Conservation (phyloP, 2,329 filamentous ascomycete species). For the Penicillium paneum region DNA sequence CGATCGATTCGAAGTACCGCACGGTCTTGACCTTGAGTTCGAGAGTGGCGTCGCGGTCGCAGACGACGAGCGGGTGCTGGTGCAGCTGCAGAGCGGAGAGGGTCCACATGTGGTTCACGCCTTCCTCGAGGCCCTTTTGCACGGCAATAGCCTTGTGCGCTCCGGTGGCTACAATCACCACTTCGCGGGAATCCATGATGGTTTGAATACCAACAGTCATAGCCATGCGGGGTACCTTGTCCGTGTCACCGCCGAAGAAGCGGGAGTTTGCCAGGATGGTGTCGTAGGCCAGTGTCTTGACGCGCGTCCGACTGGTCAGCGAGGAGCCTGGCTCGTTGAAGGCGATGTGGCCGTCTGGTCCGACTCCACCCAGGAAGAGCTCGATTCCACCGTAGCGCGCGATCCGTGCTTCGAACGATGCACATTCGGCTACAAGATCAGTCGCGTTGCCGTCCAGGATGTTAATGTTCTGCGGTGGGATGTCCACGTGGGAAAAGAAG, state of each 20-base stretch:
- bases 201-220: conserved; percentile 83
- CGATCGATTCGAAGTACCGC: conserved; percentile 70
- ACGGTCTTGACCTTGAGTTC: conserved; percentile 73
- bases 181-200: conserved; percentile 74
- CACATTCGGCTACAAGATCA: conserved; percentile 72
- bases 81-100: conserved; percentile 77
- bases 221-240: conserved; percentile 74
- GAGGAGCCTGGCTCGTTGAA: conserved; percentile 88
- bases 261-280: conserved; percentile 81
- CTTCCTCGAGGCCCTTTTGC: conserved; percentile 75
- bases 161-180: conserved; percentile 78
- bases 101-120: conserved; percentile 89
- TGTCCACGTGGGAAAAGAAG: conserved; percentile 83
- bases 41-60: conserved; percentile 74
- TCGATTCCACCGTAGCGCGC: conserved; percentile 73
- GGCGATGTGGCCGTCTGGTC: conserved; percentile 81
- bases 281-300: conserved; percentile 84
- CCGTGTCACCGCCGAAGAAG: conserved; percentile 74
- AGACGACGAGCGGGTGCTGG: conserved; percentile 76
- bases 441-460: conserved; percentile 77
- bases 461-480: conserved; percentile 77
- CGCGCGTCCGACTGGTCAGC: conserved; percentile 71
- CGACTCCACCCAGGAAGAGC: conserved; percentile 80
- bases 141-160: conserved; percentile 77
- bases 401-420: conserved; percentile 76